phyloP scores from a whole-genome alignment of 768 basidiomycete genomes.

The Hericium rajendrae region DNA sequence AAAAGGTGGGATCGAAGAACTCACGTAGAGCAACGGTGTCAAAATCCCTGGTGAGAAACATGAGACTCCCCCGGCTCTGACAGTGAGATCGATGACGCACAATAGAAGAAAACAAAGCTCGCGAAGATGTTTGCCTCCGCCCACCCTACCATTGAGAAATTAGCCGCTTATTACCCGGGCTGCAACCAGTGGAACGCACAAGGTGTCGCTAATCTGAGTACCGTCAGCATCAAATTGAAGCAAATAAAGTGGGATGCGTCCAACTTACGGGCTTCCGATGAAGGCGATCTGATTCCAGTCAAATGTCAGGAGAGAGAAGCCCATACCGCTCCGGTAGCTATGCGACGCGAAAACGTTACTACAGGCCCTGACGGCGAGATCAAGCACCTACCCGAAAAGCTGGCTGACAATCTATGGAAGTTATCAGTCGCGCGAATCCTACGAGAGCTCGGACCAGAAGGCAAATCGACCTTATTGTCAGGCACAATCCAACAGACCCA shows the following conservation, averaged over 20 bases:
- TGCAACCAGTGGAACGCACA: not conserved
- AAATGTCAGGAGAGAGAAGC: constrained; percentile 22
- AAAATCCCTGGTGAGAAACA: constrained; percentile 22
- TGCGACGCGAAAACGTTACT: not conserved
- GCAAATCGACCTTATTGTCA: constrained; percentile 20
- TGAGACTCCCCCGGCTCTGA: no score
- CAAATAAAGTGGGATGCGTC: no score
- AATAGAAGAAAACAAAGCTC: constrained; percentile 33
- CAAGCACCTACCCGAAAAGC: constrained; percentile 46
- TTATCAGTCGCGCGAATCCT: no score
- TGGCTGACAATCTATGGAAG: constrained; percentile 23
- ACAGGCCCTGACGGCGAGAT: not conserved
- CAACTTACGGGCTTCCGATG: constrained; percentile 22
- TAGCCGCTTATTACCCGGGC: not conserved
- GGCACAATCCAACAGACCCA: constrained; percentile 40
- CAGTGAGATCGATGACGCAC: constrained; percentile 14
- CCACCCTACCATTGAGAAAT: constrained; percentile 15
- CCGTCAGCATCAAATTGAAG: not conserved
- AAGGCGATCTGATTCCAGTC: constrained; percentile 33
- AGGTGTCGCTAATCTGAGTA: constrained; percentile 25
- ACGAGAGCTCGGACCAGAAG: not conserved
- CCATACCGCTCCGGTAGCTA: constrained; percentile 18
- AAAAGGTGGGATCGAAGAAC: not conserved
- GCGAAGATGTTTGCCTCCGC: constrained; percentile 23
- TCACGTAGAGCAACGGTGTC: constrained; percentile 23